These are phyloP conservation scores for Corynespora cassiicola DNA, from an alignment of 2,329 filamentous ascomycete species.

Conservation along the genomic window DNA sequence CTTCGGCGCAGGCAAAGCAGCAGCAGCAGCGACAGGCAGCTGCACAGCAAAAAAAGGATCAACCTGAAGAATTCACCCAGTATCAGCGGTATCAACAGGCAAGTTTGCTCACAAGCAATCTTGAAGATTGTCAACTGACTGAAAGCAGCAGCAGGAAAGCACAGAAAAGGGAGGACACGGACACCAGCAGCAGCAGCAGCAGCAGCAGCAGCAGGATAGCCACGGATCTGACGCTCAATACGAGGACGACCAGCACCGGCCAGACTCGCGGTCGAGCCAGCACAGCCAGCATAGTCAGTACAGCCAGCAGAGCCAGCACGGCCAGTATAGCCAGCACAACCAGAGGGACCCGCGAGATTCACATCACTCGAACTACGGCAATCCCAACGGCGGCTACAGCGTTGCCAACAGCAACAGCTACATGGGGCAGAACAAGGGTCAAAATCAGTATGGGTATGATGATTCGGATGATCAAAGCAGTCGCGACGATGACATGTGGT, in stretches of 20 bases:
- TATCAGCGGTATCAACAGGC: conserved; percentile 49
- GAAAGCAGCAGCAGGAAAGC: conserved; percentile 24
- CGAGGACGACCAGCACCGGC: conserved; percentile 19
- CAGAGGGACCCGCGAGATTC: conserved; percentile 30
- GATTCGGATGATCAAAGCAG: conserved; percentile 37
- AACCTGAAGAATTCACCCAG: conserved; percentile 48
- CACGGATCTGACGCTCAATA: not conserved
- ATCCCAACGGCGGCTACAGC: conserved; percentile 40
- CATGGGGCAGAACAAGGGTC: conserved; percentile 33
- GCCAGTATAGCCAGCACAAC: conserved; percentile 7
- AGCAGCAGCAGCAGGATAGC: conserved; percentile 4
- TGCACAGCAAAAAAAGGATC: conserved; percentile 47
- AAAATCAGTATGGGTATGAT: conserved; percentile 32
- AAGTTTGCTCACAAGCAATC: not conserved
- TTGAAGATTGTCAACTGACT: conserved; percentile 5
- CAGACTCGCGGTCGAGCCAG: conserved; percentile 24
- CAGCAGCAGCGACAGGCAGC: conserved; percentile 58
- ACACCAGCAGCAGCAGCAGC: conserved; percentile 18
- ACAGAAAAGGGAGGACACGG: conserved; percentile 22
- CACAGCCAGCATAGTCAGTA: conserved; percentile 16
- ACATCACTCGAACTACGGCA: conserved; percentile 38
- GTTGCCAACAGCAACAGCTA: conserved; percentile 45
- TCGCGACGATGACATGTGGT: conserved; percentile 49
- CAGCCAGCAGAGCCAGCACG: conserved; percentile 12
- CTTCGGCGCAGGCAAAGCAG: conserved; percentile 75